phyloP scores from a whole-genome alignment of 495 filamentous ascomycete species.

The Penicillium coprophilum region DNA sequence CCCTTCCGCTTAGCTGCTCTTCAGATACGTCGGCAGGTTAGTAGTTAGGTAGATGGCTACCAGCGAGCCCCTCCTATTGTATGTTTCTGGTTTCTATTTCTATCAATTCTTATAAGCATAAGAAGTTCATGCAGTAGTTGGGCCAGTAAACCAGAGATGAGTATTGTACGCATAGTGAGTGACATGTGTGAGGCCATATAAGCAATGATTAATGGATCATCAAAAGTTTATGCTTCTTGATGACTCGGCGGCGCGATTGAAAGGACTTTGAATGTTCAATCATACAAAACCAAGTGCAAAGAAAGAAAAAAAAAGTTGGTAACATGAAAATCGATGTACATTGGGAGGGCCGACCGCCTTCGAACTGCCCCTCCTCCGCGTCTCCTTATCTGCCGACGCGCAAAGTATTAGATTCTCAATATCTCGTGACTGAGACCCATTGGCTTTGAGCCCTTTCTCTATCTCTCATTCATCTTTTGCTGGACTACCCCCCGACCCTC shows the following conservation, averaged over 20 bases:
- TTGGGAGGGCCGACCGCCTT: conserved; percentile 18
- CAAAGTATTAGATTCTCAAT: conserved; percentile 7
- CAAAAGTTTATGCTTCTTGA: neutral
- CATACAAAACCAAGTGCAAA: neutral
- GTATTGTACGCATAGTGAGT: no score
- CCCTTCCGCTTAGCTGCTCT: no score
- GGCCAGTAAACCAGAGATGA: no score
- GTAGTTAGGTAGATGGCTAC: no score
- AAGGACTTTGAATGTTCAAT: neutral
- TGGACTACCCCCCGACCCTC: neutral
- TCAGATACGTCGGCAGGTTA: no score
- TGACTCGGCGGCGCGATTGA: neutral
- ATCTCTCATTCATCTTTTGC: conserved; percentile 1
- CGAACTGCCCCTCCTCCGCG: conserved; percentile 22
- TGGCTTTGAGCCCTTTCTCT: conserved; percentile 13
- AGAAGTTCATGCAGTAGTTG: no score
- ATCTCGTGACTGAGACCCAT: conserved; percentile 8
- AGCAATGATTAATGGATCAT: neutral
- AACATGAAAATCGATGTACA: neutral
- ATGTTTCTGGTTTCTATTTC: no score
- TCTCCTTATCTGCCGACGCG: conserved; percentile 27
- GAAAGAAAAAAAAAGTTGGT: neutral
- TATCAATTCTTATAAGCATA: no score
- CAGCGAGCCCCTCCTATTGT: no score
- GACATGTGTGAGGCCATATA: neutral